Base-by-base conservation (phyloP, 495 filamentous ascomycete species). In the Trichoderma parareesei region DNA sequence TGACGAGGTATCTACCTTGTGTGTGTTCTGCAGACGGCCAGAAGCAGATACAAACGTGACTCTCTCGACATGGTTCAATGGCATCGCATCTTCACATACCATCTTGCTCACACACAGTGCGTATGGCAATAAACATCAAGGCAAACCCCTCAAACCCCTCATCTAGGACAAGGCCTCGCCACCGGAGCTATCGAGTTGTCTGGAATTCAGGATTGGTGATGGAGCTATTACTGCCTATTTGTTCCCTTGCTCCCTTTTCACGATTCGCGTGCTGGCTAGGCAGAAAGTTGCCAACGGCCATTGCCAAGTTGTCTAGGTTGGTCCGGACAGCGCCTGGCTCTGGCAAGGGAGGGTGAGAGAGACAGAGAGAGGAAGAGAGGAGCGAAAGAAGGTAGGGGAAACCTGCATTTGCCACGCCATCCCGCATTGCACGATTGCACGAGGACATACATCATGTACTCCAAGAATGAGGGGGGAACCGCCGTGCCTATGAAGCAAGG, bases 391-490 rank as follows among this genome's bases (percentile, higher is more conserved):
- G 27, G 27, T 2, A 27, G 2, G 27, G 27, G 27, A 18, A 9
- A 48, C 14, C 9, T 49, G 46, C 46, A 49, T 49, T 49, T 49
- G 46, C 46, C 46, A 49, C 46, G 40, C 40, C 40, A 41, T 41
- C 2, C 40, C 40, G 40, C 40, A 41, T 27, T 41, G 40, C 40
- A 41, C 40, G 40, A 41, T 27, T 27, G 27, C 27, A 27, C 27
- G 27, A 27, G 27, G 27, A 27, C 27, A 27, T 27, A 27, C 27
- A 27, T 27, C 43, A n/a, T 49, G 0, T 9, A 49, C 46, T 49
- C 46, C 46, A 57, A 57, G 0, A 57, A 57, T 57, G 53, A 57
- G 53, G 53, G 53, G 53, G 53, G 11, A 57, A 35, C 37, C 35
- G 20, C 4, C 20, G 53, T 57, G 27, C 27, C 27, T 0, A 27